Conservation (phyloP, 345 rosid species). For the Hypericum perforatum region DNA sequence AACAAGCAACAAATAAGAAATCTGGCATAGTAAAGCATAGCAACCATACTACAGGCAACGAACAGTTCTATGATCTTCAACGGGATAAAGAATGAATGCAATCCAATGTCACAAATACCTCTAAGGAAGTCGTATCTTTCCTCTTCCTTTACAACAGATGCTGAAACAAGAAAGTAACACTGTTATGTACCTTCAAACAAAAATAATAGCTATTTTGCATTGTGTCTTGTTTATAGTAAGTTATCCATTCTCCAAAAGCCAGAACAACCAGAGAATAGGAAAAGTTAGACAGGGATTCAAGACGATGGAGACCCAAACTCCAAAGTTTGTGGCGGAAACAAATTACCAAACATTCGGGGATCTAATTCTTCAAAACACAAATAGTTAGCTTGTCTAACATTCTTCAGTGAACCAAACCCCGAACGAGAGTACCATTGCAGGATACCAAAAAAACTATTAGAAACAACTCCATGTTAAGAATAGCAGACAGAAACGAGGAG, state of each 20-base stretch:
- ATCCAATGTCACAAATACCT: constrained; percentile 27
- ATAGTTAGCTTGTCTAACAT: too few relatives aligned
- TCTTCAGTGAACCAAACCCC: too few relatives aligned
- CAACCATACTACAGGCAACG: not conserved
- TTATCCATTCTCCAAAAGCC: not conserved
- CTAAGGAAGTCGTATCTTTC: constrained; percentile 72
- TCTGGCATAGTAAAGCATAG: not conserved
- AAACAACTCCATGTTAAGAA: too few relatives aligned
- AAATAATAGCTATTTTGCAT: not conserved
- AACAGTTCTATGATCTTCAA: not conserved
- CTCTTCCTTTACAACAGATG: constrained; percentile 44
- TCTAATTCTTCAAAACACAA: too few relatives aligned
- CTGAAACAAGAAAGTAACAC: constrained; percentile 28
- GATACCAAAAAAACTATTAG: too few relatives aligned
- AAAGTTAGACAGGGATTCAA: too few relatives aligned
- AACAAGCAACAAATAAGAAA: not conserved
- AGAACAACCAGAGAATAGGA: too few relatives aligned
- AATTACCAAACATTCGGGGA: too few relatives aligned
- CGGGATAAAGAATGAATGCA: not conserved
- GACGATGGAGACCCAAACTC: too few relatives aligned
- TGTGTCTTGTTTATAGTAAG: not conserved
- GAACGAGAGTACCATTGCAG: too few relatives aligned
- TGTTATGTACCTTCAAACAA: not conserved
- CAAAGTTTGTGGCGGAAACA: too few relatives aligned
- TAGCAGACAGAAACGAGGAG: too few relatives aligned